Conservation (phyloP, 495 filamentous ascomycete genomes). For the Copromyces sp. region DNA sequence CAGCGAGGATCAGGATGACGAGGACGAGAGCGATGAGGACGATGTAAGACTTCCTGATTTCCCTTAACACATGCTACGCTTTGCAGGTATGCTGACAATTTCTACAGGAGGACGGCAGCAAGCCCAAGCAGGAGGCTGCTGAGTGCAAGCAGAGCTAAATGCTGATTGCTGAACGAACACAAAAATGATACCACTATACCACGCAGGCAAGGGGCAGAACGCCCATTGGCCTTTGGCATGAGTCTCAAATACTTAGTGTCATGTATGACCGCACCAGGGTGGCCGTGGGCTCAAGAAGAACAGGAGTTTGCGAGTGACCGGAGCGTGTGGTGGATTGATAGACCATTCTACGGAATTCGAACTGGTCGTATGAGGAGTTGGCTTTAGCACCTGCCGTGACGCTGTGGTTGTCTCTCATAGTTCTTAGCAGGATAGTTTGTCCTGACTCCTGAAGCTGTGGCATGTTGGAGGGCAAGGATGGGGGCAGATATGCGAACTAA, state of each 20-base stretch:
- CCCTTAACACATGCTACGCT: neutral
- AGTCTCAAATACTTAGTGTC: conserved; percentile 3
- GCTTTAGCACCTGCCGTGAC: conserved; percentile 9
- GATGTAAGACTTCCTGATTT: conserved; percentile 53
- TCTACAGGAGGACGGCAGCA: conserved; percentile 75
- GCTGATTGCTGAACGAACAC: neutral
- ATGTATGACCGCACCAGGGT: conserved; percentile 7
- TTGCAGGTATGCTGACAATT: conserved; percentile 2
- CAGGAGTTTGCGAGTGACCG: conserved; percentile 1
- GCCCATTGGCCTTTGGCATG: conserved; percentile 4
- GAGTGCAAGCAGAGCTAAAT: conserved; percentile 99
- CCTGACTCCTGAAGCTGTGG: neutral
- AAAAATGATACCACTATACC: neutral
- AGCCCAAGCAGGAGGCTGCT: conserved; percentile 97
- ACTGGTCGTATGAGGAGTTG: conserved; percentile 13
- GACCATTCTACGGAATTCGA: conserved; percentile 12
- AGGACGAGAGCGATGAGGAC: conserved; percentile 78
- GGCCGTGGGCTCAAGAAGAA: conserved; percentile 5
- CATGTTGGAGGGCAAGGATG: neutral
- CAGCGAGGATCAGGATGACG: conserved; percentile 75
- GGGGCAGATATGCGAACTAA: neutral
- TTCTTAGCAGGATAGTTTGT: neutral
- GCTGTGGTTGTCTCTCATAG: conserved; percentile 16
- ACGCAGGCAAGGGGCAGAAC: neutral
- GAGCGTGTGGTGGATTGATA: conserved; percentile 9